Evolutionary conservation across 2,329 filamentous ascomycete genomes (phyloP), one percentile per base, ranked within the genome.

Genomic region (Aureobasidium subglaciale): DNA sequence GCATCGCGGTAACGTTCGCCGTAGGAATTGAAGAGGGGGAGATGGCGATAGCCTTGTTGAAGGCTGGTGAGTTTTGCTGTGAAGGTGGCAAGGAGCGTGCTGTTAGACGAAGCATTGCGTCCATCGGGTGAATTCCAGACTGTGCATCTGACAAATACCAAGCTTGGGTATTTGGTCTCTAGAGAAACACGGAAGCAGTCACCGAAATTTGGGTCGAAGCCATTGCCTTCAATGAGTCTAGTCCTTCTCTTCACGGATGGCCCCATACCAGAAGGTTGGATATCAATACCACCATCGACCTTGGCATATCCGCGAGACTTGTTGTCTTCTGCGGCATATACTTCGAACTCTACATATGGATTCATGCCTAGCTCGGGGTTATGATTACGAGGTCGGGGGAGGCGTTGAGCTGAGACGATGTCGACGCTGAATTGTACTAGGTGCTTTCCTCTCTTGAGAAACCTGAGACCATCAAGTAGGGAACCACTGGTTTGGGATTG

Each of bases 1-100:
- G 93, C 96, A 72, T 96, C 96, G 40, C 96, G 79, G 68, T 95
- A 97, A 64, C 91, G 89, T 64, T 96, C 91, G 59, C 91, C 93
- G 60, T 90, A 88, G 56, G 84, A 81, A 71, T 97, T 91, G 69
- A 90, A 87, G 15, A 99, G 78, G 10, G 92, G 93, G 53, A 97
- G 77, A 59, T 95, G 95, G 59, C 92, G 90, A 70, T 93, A 97
- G 25, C 93, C 93, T 70, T 93, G 85, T 68, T 92, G 90, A 38
- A 97, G 80, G 67, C 86, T 95, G 73, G 80, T 85, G 50, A 97
- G 83, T 73, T 97, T 97, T 60, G 89, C 91, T 2, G 90, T 97
- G 71, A 92, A 97, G 1, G 87, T 93, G 3, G 90, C 93, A 56
- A 96, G 79, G 20, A 89, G 77, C 22, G 74, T 71, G 75, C 61